These are phyloP conservation scores for Fusarium zealandicum DNA, from an alignment of 2,329 filamentous ascomycete genomes.

Conservation along the genomic window DNA sequence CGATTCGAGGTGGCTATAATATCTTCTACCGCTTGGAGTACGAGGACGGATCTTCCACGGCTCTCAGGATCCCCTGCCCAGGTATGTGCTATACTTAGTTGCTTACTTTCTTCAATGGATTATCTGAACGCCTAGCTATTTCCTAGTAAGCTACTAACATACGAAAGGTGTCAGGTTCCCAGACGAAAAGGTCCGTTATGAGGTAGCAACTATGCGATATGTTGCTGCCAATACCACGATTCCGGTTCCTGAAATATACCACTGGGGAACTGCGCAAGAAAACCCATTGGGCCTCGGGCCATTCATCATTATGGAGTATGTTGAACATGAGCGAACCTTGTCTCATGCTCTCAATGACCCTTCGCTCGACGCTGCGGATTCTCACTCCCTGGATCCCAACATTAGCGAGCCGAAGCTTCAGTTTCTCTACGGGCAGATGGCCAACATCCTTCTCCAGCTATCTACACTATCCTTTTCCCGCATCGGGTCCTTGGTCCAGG, in stretches of 20 bases:
- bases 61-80: too few relatives aligned
- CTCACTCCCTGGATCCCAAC: constrained; percentile 45
- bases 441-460: too few relatives aligned
- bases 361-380: constrained; percentile 29
- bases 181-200: constrained; percentile 48
- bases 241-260: constrained; percentile 45
- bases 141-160: too few relatives aligned
- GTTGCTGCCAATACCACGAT: constrained; percentile 45
- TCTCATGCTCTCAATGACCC: constrained; percentile 42
- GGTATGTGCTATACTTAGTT: constrained; percentile 28
- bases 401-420: constrained; percentile 44
- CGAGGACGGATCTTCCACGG: too few relatives aligned
- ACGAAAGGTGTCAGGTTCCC: constrained; percentile 35
- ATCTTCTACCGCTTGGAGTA: too few relatives aligned
- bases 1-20: constrained; percentile 43
- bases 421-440: too few relatives aligned
- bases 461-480: too few relatives aligned
- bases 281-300: constrained; percentile 46
- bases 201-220: constrained; percentile 47
- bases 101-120: too few relatives aligned
- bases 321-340: constrained; percentile 42
- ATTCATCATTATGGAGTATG: constrained; percentile 50
- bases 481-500: too few relatives aligned
- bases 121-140: too few relatives aligned
- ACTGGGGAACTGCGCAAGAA: constrained; percentile 42